Evolutionary conservation across 148 eudicot species (phyloP).

Genomic region (Diospyros lotus): DNA sequence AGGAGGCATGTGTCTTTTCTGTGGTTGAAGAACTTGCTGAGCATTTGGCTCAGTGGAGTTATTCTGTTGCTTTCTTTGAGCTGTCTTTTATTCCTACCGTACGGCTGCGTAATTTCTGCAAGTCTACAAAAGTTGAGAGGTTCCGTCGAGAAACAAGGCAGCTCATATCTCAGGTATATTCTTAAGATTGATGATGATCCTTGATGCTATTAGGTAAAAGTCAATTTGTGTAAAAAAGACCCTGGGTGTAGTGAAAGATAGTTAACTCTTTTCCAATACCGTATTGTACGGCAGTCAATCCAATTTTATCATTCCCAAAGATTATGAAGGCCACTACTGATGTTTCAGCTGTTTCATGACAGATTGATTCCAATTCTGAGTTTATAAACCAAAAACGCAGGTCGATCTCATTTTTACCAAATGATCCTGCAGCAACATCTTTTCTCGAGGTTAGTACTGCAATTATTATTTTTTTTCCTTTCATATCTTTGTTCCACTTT

Average conservation of each 20-base stretch:
- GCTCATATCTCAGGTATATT: slow-evolving; percentile 71
- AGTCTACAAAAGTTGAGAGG: slow-evolving; percentile 83
- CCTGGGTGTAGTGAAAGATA: too few relatives aligned
- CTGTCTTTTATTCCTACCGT: slow-evolving; percentile 74
- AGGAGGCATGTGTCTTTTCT: slow-evolving; percentile 81
- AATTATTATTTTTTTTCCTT: background rate
- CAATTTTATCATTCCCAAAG: background rate
- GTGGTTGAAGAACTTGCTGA: slow-evolving; percentile 87
- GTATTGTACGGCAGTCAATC: background rate
- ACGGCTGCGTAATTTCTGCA: slow-evolving; percentile 77
- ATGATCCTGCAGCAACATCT: slow-evolving; percentile 70
- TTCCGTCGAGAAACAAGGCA: slow-evolving; percentile 76
- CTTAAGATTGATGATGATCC: background rate
- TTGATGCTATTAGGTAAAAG: too few relatives aligned
- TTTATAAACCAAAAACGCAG: slow-evolving; percentile 68
- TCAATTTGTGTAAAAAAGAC: too few relatives aligned
- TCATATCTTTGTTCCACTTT: background rate
- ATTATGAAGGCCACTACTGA: background rate
- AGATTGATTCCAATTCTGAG: slow-evolving; percentile 85
- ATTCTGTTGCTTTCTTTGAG: slow-evolving; percentile 85
- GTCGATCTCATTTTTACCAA: slow-evolving; percentile 61
- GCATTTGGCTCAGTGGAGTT: slow-evolving; percentile 96
- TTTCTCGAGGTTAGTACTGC: slow-evolving; percentile 64
- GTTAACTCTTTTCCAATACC: too few relatives aligned
- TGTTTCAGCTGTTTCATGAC: slow-evolving; percentile 14